Base-by-base conservation (phyloP, 2,329 filamentous ascomycete species). In the Cytospora leucostoma region DNA sequence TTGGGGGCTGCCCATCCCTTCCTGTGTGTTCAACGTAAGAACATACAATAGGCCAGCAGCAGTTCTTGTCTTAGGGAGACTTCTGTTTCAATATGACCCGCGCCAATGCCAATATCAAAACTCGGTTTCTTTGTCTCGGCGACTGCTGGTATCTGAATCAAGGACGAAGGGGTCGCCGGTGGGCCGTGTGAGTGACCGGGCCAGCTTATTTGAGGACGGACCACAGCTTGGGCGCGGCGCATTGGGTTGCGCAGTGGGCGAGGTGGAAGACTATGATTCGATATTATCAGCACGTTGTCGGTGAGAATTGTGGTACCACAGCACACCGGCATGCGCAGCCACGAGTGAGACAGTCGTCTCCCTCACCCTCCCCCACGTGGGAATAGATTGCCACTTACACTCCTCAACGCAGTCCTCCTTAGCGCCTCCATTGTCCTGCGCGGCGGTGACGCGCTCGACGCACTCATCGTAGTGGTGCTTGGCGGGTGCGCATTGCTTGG, bases 381-480 rank as follows among this genome's bases (percentile, higher is more conserved):
- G 4, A 53, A 27, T 15, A 17, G 15, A 15, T 2, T 44, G 40
- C 38, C 56, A 87, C 93, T 80, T 90, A 98, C 95, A 99, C 84
- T 99, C 95, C 84, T 99, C 95, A 70, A 98, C 92, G 74, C 95
- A 99, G 83, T 98, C 93, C 86, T 99, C 95, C 74, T 91, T 88
- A 72, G 88, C 82, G 62, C 82, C 88, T 71, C 89, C 87, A 68
- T 89, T 85, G 71, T 89, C 86, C 74, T 92, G 87, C 71, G 83
- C 72, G 69, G 79, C 74, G 66, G 88, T 92, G 71, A 99, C 95
- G 73, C 95, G 93, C 86, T 97, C 93, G 72, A 94, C 93, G 78
- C 95, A 99, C 82, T 97, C 92, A 70, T 98, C 94, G 78, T 90
- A 98, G 86, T 99, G 95, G 85, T 98, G 94, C 88, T 98, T 99